phyloP scores from a whole-genome alignment of 352 stramenopile species.

The Phytopythium kandeliae region DNA sequence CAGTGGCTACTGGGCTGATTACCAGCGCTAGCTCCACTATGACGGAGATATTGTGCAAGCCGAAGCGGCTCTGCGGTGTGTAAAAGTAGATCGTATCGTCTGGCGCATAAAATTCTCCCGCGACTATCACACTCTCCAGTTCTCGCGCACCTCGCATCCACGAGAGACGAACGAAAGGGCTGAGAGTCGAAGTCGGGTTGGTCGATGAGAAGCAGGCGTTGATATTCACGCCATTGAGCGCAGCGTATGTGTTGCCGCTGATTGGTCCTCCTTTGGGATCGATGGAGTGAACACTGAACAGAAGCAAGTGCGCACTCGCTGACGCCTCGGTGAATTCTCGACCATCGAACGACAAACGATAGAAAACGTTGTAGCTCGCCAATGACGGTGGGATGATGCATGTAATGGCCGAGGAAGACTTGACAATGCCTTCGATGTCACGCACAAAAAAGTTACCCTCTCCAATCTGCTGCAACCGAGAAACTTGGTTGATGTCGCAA shows the following conservation, averaged over 20 bases:
- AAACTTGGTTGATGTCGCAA: slow-evolving; percentile 23
- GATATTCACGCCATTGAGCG: slow-evolving; percentile 58
- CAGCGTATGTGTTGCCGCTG: slow-evolving; percentile 66
- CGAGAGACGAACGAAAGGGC: slow-evolving; percentile 35
- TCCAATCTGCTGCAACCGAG: slow-evolving; percentile 15
- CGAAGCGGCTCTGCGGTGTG: slow-evolving; percentile 70
- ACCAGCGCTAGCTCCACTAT: slow-evolving; percentile 42
- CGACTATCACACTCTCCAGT: slow-evolving; percentile 51
- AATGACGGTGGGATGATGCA: slow-evolving; percentile 40
- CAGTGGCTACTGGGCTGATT: not conserved
- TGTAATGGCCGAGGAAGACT: slow-evolving; percentile 31
- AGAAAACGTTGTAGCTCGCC: slow-evolving; percentile 58
- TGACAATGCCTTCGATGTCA: slow-evolving; percentile 32
- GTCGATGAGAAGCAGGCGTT: slow-evolving; percentile 31
- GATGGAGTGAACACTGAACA: slow-evolving; percentile 51
- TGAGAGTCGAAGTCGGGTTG: slow-evolving; percentile 7
- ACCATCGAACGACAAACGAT: slow-evolving; percentile 47
- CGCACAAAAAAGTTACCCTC: slow-evolving; percentile 32
- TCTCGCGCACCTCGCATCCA: slow-evolving; percentile 56
- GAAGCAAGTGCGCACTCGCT: slow-evolving; percentile 21
- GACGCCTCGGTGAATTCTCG: slow-evolving; percentile 39
- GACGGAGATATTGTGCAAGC: slow-evolving; percentile 57
- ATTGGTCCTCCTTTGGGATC: slow-evolving; percentile 52
- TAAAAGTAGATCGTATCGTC: slow-evolving; percentile 76
- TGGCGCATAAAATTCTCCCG: slow-evolving; percentile 47